These are phyloP conservation scores for Triangularia setosa DNA, from an alignment of 2,329 filamentous ascomycete species.

Conservation along the genomic window DNA sequence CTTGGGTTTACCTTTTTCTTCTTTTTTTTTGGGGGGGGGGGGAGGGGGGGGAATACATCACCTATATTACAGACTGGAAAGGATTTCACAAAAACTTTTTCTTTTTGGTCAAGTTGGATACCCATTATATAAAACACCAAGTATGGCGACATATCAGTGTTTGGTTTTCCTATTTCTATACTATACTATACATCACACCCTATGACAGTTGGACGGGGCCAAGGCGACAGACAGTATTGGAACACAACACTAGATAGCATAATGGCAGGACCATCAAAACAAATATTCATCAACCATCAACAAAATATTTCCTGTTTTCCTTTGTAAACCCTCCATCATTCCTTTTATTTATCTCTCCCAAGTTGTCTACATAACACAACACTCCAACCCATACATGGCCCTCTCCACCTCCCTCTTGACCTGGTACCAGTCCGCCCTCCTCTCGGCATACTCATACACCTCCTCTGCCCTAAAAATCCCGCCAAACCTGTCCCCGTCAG, in stretches of 20 bases:
- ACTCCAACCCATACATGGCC: constrained; percentile 96
- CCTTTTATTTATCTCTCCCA: background rate
- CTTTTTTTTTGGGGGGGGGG: background rate
- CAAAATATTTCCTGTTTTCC: background rate
- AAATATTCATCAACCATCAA: background rate
- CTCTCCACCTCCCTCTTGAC: constrained; percentile 86
- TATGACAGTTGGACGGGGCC: background rate
- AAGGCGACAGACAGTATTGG: too few relatives aligned
- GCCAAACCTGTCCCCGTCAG: constrained; percentile 82
- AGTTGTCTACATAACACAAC: constrained; percentile 68
- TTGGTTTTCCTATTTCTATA: background rate
- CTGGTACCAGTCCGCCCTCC: constrained; percentile 90
- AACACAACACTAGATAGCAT: background rate
- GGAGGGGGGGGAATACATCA: too few relatives aligned
- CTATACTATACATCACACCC: background rate
- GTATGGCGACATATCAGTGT: background rate
- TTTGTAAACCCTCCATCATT: background rate
- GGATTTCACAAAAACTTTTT: background rate
- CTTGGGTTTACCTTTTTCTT: background rate
- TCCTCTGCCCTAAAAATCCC: constrained; percentile 94
- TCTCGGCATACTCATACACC: constrained; percentile 94
- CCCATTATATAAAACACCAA: background rate
- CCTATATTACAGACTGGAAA: background rate
- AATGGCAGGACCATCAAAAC: background rate
- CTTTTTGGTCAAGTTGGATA: background rate